Evolutionary conservation across 2,329 filamentous ascomycete genomes (phyloP), one percentile per base, ranked within the genome.

Genomic region (Macrophomina tecta): DNA sequence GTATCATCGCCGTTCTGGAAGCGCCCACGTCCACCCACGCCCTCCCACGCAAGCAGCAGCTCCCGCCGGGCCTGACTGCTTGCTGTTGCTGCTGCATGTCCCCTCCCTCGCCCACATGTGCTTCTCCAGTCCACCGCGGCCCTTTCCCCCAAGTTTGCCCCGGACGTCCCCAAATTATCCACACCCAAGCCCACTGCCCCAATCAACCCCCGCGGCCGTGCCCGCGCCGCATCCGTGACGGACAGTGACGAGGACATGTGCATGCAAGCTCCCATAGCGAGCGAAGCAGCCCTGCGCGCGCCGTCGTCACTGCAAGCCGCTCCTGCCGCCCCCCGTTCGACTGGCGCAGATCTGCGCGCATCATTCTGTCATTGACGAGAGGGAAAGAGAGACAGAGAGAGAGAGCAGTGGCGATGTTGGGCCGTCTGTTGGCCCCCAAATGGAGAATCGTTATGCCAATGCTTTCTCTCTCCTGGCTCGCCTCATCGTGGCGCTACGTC

Each of bases 1-100:
- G 58, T 49, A 62, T 62, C 58, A 49, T 49, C 8, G 58, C 30
- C 32, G 30, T 62, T 62, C 58, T 62, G 58, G 58, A 62, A 51
- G 58, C 58, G 58, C 58, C 58, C 40, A 45, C 56, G 16, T 34
- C 3, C 18, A 11, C 46, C 18, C 42, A 36, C 58, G 58, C 3
- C 23, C 23, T 23, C 23, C 23, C 23, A 23, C 23, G 23, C 23
- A 23, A 23, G 23, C 23, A 23, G 23, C 23, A 23, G 23, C 23
- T 23, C 58, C 42, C 28, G 23, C 11, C 32, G 14, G 42, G 42
- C 23, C 23, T 23, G 42, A 38, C 28, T n/a, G 40, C 30, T 30
- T 55, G 52, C 34, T 36, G 52, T n/a, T 18, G 7, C n/a, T 36
- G 23, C 11, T 16, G 23, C 32, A 7, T 8, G 38, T 46, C 40